Evolutionary conservation across 1,284 basidiomycete genomes (phyloP).

Genomic region (Stereum hirsutum): DNA sequence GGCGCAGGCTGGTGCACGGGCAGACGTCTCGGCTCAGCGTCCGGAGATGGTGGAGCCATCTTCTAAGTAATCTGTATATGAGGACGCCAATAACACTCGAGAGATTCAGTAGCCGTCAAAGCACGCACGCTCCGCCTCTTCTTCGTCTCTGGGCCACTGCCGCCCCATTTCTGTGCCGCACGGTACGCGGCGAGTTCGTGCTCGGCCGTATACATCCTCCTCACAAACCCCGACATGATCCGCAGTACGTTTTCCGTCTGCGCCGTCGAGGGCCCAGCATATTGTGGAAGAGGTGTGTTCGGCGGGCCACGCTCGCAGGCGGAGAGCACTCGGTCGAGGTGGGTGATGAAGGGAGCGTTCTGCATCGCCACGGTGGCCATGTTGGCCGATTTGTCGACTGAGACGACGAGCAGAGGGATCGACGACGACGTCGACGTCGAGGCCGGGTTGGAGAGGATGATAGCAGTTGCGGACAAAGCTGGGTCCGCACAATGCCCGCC

Average conservation of each 20-base stretch:
- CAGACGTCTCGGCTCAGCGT: no score
- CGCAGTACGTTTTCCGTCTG: constrained; percentile 55
- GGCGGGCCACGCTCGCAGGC: constrained; percentile 28
- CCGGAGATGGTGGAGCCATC: background rate
- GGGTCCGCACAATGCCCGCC: no score
- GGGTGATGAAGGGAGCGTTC: constrained; percentile 27
- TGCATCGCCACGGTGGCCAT: no score
- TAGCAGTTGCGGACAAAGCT: no score
- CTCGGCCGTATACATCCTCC: constrained; percentile 56
- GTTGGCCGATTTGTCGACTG: no score
- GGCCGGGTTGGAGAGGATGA: no score
- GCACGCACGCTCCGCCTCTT: constrained; percentile 41
- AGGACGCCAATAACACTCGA: constrained; percentile 16
- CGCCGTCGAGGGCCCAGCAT: constrained; percentile 56
- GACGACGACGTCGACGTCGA: no score
- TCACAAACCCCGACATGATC: constrained; percentile 42
- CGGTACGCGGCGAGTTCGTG: constrained; percentile 31
- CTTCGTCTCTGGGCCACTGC: constrained; percentile 30
- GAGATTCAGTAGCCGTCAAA: no score
- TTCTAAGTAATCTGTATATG: constrained; percentile 7
- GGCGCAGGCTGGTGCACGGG: no score
- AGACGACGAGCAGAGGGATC: no score
- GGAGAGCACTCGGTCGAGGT: constrained; percentile 29
- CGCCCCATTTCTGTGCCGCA: constrained; percentile 28
- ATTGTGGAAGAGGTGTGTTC: constrained; percentile 45